Percentiles rank a stretch among this genome's conserved stretches.
phyloP scores from a whole-genome alignment of 306 rosid genomes.

The Prinsepia uniflora region DNA sequence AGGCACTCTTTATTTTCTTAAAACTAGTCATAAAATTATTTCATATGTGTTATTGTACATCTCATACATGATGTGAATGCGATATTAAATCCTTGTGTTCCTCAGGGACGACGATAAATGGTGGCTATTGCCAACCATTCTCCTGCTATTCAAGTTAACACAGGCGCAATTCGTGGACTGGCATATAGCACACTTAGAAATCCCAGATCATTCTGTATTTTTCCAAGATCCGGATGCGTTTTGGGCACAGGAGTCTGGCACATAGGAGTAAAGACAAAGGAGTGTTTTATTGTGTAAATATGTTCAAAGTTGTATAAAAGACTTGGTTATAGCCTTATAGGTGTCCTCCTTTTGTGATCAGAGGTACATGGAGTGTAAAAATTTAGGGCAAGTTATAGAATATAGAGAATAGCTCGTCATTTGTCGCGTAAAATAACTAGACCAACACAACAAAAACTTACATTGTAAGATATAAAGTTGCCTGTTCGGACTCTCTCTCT shows the following conservation, averaged over 20 bases:
- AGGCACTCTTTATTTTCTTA: not conserved
- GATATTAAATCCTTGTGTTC: not conserved
- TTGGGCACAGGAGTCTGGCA: conserved; percentile 87
- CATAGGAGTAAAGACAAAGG: conserved; percentile 12
- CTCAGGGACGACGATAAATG: conserved; percentile 87
- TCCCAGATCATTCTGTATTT: conserved; percentile 73
- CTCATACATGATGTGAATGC: not conserved
- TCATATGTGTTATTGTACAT: not conserved
- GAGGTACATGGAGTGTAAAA: too few relatives aligned
- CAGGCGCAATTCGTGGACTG: conserved; percentile 84
- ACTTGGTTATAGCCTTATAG: not conserved
- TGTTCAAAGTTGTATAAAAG: not conserved
- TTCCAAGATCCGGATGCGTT: conserved; percentile 88
- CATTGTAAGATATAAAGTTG: too few relatives aligned
- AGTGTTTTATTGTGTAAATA: conserved; percentile 12
- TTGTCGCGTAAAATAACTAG: too few relatives aligned
- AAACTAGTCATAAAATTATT: not conserved
- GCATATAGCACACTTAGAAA: conserved; percentile 91
- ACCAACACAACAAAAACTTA: too few relatives aligned
- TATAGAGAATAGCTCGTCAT: not conserved
- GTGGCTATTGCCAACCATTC: conserved; percentile 89
- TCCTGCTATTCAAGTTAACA: conserved; percentile 62
- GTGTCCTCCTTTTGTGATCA: too few relatives aligned
- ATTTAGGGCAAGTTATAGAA: not conserved
- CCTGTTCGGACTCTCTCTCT: too few relatives aligned